Percentiles rank a stretch among this genome's conserved stretches.
Evolutionary conservation across 2,329 filamentous ascomycete species (phyloP).

Genomic region (Cytospora mali): DNA sequence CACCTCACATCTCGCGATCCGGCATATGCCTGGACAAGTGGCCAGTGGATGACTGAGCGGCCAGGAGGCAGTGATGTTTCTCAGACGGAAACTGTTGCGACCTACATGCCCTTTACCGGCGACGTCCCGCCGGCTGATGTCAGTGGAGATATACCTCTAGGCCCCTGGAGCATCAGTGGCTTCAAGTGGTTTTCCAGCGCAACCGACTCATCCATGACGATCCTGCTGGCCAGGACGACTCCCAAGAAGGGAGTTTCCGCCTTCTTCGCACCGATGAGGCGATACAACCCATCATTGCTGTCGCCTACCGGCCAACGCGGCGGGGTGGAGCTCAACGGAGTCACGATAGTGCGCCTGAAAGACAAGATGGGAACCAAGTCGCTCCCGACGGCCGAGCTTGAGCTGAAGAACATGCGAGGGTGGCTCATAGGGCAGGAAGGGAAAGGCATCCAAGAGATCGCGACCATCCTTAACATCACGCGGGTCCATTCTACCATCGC

Average conservation of each 20-base stretch:
- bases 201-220: conserved; percentile 65
- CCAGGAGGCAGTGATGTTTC: conserved; percentile 71
- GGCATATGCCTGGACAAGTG: conserved; percentile 65
- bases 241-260: conserved; percentile 55
- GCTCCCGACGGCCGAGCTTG: conserved; percentile 73
- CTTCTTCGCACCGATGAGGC: conserved; percentile 67
- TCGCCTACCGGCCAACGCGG: conserved; percentile 20
- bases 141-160: conserved; percentile 45
- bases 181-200: conserved; percentile 75
- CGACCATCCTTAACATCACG: conserved; percentile 69
- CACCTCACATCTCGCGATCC: conserved; percentile 58
- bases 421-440: conserved; percentile 70
- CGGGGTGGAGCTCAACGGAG: conserved; percentile 61
- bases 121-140: conserved; percentile 31
- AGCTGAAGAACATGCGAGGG: conserved; percentile 62
- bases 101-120: conserved; percentile 31
- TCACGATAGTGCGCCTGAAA: conserved; percentile 70
- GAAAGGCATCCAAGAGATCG: conserved; percentile 68
- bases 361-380: conserved; percentile 71
- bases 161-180: conserved; percentile 63
- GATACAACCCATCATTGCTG: conserved; percentile 37
- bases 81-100: conserved; percentile 65
- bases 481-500: conserved; percentile 59
- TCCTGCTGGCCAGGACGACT: conserved; percentile 64
- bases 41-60: conserved; percentile 79